A percentile compares a stretch with the other conserved stretches of the same genome.
phyloP scores from a whole-genome alignment of 176 grass and related monocot genomes.

The Juncus effusus region DNA sequence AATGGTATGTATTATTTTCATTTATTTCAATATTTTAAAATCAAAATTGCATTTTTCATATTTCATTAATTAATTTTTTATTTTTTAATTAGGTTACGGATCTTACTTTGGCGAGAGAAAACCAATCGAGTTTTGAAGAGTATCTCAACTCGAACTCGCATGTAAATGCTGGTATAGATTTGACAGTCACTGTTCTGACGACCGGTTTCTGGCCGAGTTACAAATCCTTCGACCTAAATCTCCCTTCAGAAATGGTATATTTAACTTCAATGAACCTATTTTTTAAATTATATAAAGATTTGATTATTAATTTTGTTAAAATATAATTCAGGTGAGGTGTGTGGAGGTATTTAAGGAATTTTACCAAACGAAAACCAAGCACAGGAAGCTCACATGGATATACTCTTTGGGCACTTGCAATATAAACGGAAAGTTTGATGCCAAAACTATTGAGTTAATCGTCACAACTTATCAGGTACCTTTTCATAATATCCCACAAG shows the following conservation, averaged over 20 bases:
- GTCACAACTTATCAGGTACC: slow-evolving; percentile 89
- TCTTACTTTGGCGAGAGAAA: slow-evolving; percentile 72
- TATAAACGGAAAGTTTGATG: slow-evolving; percentile 71
- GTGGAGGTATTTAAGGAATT: slow-evolving; percentile 92
- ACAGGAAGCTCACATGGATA: slow-evolving; percentile 96
- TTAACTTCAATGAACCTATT: slow-evolving; percentile 5
- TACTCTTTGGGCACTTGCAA: slow-evolving; percentile 95
- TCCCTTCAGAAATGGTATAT: slow-evolving; percentile 92
- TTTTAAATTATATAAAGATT: too few relatives aligned
- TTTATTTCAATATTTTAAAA: too few relatives aligned
- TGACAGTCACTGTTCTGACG: slow-evolving; percentile 84
- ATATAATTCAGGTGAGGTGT: slow-evolving; percentile 72
- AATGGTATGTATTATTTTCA: slow-evolving; percentile 38
- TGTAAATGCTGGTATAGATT: slow-evolving; percentile 73
- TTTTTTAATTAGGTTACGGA: slow-evolving; percentile 52
- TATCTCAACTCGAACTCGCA: slow-evolving; percentile 43
- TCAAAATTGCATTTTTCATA: background rate
- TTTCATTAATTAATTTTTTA: background rate
- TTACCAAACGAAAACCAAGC: slow-evolving; percentile 88
- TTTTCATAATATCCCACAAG: too few relatives aligned
- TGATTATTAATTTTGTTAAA: slow-evolving; percentile 15
- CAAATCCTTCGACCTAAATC: slow-evolving; percentile 94
- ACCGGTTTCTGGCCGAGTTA: slow-evolving; percentile 99
- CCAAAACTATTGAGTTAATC: slow-evolving; percentile 76
- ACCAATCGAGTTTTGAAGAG: slow-evolving; percentile 81